A percentile compares a stretch with the other conserved stretches of the same genome.
phyloP scores from a whole-genome alignment of 2,329 filamentous ascomycete genomes.

The Capronia americana region DNA sequence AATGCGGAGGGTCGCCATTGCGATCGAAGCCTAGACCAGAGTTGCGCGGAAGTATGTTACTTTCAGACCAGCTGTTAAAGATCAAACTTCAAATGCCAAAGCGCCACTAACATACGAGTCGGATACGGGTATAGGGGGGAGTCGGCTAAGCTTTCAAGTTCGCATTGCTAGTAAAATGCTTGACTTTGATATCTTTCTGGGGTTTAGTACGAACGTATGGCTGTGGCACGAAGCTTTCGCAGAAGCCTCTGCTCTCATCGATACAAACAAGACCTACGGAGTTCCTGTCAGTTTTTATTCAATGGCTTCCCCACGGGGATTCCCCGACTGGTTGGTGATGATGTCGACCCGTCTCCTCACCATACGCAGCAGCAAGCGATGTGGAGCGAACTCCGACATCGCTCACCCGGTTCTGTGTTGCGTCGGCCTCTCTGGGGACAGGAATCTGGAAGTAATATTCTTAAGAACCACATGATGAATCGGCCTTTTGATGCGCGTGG shows the following conservation, averaged over 20 bases:
- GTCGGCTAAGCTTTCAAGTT: background rate
- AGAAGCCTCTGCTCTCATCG: background rate
- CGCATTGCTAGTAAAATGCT: background rate
- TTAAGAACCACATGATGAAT: background rate
- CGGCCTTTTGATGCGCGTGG: background rate
- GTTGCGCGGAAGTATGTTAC: background rate
- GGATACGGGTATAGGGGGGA: background rate
- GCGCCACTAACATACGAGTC: background rate
- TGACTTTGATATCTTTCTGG: background rate
- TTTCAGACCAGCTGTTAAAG: background rate
- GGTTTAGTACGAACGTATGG: no score
- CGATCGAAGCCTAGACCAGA: background rate
- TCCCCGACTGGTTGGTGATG: background rate
- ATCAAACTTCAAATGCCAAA: background rate
- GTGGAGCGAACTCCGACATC: constrained; percentile 8
- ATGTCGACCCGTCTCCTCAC: constrained; percentile 2
- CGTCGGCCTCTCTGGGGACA: background rate
- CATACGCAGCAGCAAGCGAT: background rate
- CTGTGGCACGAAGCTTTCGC: background rate
- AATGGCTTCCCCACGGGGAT: constrained; percentile 2
- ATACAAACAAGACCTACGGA: background rate
- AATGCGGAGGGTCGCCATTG: constrained; percentile 52
- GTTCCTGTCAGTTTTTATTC: background rate
- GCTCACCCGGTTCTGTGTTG: background rate
- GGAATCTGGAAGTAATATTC: background rate